A percentile compares a stretch with the other conserved stretches of the same genome.
Conservation (phyloP, 768 basidiomycete species). For the Pisolithus orientalis region DNA sequence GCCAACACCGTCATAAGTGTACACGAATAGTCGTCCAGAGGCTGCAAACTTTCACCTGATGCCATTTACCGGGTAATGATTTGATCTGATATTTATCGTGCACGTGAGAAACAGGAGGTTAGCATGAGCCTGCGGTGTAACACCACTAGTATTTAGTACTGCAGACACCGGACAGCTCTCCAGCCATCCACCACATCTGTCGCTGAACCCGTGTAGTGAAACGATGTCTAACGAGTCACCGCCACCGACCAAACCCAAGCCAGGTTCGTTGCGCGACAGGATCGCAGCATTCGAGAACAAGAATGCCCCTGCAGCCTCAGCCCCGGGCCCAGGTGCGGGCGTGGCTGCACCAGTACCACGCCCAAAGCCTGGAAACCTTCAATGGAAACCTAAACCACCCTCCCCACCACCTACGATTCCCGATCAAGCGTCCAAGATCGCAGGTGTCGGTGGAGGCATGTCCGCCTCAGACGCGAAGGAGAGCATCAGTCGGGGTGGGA, state of each 20-base stretch:
- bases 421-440: constrained; percentile 14
- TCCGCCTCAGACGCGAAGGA: constrained; percentile 84
- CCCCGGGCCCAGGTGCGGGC: constrained; percentile 23
- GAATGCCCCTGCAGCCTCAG: constrained; percentile 19
- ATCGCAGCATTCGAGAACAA: constrained; percentile 82
- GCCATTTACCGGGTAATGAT: too few relatives aligned
- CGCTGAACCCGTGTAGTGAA: neutral
- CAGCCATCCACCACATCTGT: constrained; percentile 14
- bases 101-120: constrained; percentile 18
- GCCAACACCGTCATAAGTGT: too few relatives aligned
- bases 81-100: neutral
- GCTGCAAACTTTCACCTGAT: too few relatives aligned
- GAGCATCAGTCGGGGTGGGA: constrained; percentile 73
- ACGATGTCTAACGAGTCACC: constrained; percentile 56
- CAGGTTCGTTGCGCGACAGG: constrained; percentile 77
- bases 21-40: too few relatives aligned
- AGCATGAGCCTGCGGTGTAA: constrained; percentile 11
- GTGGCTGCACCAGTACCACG: constrained; percentile 32
- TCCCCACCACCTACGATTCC: constrained; percentile 34
- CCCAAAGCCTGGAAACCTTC: constrained; percentile 60
- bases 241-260: constrained; percentile 53
- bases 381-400: constrained; percentile 66
- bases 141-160: too few relatives aligned
- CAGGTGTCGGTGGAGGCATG: constrained; percentile 41
- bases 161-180: neutral